Evolutionary conservation across 441 rosid species (phyloP), one percentile per base, ranked within the genome.

Genomic region (Adansonia rubrostipa): DNA sequence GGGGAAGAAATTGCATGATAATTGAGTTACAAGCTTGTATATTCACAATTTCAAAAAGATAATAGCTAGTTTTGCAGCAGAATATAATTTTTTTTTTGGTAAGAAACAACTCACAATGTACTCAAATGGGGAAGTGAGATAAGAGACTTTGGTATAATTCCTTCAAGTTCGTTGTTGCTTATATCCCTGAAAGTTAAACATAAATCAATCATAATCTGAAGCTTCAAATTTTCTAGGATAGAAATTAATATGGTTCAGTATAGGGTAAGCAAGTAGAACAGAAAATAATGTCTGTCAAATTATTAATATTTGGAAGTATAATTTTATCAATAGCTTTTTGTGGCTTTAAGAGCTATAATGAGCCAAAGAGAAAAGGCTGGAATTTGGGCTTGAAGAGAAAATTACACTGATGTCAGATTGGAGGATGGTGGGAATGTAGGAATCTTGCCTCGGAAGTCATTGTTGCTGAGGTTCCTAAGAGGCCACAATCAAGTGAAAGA

Each of bases 401-500:
- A 79, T 86, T 88, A 92, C 93, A 90, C 82, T 82, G 91, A 86
- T 82, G 40, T 85, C 84, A 90, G 79, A 82, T 58, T 48, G 60
- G 90, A 87, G 56, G 89, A 78, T 56, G 65, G 7, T 15, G 77
- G 84, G 82, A 92, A 92, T 51, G 57, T 4, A 63, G 92, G 92
- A 63, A 92, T 83, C 58, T 28, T 19, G 14, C 85, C 83, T 2
- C 86, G 81, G 82, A 92, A 89, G 33, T 9, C 24, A 81, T 92
- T 92, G 85, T 86, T 1, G 89, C 92, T 90, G 45, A 89, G 85
- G 75, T 92, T 82, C 86, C 96, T 92, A 69, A 74, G 68, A 57
- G 53, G 62, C 63, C 33, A 69, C 22, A 77, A 57, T 58, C 62
- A 66, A 24, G 45, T 58, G 51, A 50, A 3, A 77, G 61, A 64